Evolutionary conservation across 768 basidiomycete genomes (phyloP).

Genomic region (Naganishia onofrii): DNA sequence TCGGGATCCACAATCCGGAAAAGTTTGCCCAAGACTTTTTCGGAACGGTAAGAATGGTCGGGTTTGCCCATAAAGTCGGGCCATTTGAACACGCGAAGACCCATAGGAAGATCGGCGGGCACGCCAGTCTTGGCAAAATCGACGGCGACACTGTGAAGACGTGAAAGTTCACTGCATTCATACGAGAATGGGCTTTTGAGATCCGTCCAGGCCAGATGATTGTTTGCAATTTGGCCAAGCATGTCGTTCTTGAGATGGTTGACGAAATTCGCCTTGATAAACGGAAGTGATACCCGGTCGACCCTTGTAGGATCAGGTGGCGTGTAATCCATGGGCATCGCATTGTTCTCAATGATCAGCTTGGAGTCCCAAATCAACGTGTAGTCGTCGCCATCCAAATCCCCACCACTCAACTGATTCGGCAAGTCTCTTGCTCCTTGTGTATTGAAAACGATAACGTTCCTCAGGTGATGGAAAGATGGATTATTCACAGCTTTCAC

Average conservation of each 20-base stretch:
- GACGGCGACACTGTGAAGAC: conserved; percentile 31
- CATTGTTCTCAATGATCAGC: conserved; percentile 21
- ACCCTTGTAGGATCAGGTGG: conserved; percentile 31
- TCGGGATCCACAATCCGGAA: conserved; percentile 30
- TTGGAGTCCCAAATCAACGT: conserved; percentile 37
- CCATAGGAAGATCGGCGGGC: conserved; percentile 30
- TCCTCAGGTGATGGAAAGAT: conserved; percentile 31
- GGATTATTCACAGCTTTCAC: conserved; percentile 32
- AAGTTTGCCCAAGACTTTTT: conserved; percentile 28
- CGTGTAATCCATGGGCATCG: conserved; percentile 33
- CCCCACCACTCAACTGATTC: conserved; percentile 38
- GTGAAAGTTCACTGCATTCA: conserved; percentile 30
- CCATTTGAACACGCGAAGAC: conserved; percentile 30
- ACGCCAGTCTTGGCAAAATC: conserved; percentile 40
- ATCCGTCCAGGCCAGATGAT: conserved; percentile 34
- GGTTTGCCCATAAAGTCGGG: conserved; percentile 38
- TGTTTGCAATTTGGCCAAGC: conserved; percentile 28
- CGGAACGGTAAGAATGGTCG: conserved; percentile 15
- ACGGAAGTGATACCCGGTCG: conserved; percentile 27
- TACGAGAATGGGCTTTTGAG: conserved; percentile 30
- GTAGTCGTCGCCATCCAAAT: conserved; percentile 39
- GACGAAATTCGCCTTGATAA: conserved; percentile 34
- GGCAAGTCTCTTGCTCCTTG: conserved; percentile 33
- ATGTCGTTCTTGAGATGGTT: conserved; percentile 33
- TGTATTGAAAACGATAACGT: conserved; percentile 36